These are phyloP conservation scores for Prunus armeniaca DNA, from an alignment of 306 rosid species.

Conservation along the genomic window DNA sequence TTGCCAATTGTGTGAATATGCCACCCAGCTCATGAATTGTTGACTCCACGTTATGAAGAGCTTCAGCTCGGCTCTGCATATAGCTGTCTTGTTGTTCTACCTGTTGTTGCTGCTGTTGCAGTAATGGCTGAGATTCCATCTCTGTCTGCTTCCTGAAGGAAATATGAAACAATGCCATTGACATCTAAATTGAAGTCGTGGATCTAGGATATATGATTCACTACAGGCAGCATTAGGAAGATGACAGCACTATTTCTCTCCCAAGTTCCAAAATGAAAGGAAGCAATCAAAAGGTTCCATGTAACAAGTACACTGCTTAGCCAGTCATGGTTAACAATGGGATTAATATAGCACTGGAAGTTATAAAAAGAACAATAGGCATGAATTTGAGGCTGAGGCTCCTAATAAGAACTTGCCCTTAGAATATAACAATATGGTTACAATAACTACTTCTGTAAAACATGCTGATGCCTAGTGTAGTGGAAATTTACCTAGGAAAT, in stretches of 20 bases:
- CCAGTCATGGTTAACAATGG: not conserved
- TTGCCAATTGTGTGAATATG: slow-evolving; percentile 90
- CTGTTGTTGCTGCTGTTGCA: slow-evolving; percentile 68
- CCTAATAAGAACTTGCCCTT: not conserved
- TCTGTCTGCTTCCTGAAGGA: slow-evolving; percentile 66
- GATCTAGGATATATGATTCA: not conserved
- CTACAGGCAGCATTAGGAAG: not conserved
- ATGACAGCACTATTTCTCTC: not conserved
- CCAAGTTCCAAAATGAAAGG: not conserved
- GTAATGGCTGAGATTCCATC: slow-evolving; percentile 81
- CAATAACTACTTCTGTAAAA: not conserved
- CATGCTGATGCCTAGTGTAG: not conserved
- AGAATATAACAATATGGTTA: not conserved
- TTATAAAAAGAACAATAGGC: not conserved
- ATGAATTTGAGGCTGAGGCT: not conserved
- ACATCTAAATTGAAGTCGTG: slow-evolving; percentile 20
- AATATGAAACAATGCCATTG: not conserved
- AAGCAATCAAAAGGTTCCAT: not conserved
- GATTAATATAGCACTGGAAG: not conserved
- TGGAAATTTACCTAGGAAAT: slow-evolving; percentile 52
- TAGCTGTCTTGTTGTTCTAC: slow-evolving; percentile 72
- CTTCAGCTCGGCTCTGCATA: slow-evolving; percentile 98
- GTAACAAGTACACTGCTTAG: not conserved
- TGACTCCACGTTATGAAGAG: slow-evolving; percentile 93
- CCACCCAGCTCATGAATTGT: slow-evolving; percentile 88